Conservation (phyloP, 2,329 filamentous ascomycete genomes). For the Trichoderma koningii region DNA sequence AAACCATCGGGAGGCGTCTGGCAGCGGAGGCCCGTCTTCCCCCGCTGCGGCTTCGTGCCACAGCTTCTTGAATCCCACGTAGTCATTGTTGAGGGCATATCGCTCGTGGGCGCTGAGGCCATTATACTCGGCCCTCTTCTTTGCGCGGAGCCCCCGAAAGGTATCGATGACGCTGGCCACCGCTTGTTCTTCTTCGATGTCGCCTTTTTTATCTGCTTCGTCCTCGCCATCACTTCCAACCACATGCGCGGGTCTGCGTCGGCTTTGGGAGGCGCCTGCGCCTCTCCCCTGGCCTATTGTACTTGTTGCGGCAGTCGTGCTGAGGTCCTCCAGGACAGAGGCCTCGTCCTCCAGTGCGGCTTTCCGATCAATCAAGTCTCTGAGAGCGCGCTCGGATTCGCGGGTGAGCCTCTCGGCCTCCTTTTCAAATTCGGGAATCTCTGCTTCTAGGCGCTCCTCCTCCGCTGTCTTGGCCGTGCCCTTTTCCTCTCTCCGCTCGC, state of each 20-base stretch:
- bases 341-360: slow-evolving; percentile 54
- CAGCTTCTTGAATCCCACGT: slow-evolving; percentile 59
- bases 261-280: slow-evolving; percentile 16
- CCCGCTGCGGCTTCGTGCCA: slow-evolving; percentile 58
- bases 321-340: slow-evolving; percentile 43
- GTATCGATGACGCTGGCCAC: slow-evolving; percentile 37
- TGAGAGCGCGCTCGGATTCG: slow-evolving; percentile 50
- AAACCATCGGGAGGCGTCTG: slow-evolving; percentile 59
- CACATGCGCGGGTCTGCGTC: slow-evolving; percentile 24
- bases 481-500: slow-evolving; percentile 43
- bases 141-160: slow-evolving; percentile 42
- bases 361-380: slow-evolving; percentile 52
- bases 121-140: slow-evolving; percentile 48
- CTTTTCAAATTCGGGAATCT: slow-evolving; percentile 44
- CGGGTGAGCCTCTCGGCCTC: slow-evolving; percentile 48
- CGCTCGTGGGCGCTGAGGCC: slow-evolving; percentile 47
- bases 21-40: slow-evolving; percentile 52
- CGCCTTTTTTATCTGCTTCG: slow-evolving; percentile 31
- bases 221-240: slow-evolving; percentile 26
- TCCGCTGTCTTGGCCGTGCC: slow-evolving; percentile 42
- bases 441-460: slow-evolving; percentile 44
- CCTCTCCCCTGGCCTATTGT: slow-evolving; percentile 23
- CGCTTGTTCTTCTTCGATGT: slow-evolving; percentile 33
- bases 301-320: slow-evolving; percentile 35
- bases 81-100: slow-evolving; percentile 61